Evolutionary conservation across 768 basidiomycete species (phyloP).

Genomic region (Cantharellus anzutake): DNA sequence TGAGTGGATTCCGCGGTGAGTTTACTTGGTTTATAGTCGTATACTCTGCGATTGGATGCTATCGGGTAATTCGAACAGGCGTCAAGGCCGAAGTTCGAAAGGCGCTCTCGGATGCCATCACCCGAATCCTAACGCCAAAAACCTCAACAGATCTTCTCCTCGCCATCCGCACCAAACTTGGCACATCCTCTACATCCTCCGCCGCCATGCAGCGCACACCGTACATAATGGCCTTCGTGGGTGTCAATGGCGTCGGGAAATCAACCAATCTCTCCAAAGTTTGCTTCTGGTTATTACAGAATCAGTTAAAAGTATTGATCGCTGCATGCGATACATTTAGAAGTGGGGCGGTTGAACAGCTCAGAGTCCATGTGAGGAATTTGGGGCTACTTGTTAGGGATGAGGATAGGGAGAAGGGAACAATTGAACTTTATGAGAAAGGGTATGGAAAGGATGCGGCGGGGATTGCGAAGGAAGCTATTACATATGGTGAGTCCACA

Average conservation of each 20-base stretch:
- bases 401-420: constrained; percentile 34
- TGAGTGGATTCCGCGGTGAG: constrained; percentile 78
- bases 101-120: constrained; percentile 73
- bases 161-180: constrained; percentile 77
- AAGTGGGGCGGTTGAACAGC: constrained; percentile 94
- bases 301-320: constrained; percentile 79
- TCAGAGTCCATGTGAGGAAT: constrained; percentile 91
- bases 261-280: constrained; percentile 97
- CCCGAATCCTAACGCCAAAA: constrained; percentile 87
- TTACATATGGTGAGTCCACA: constrained; percentile 49
- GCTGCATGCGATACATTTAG: constrained; percentile 98
- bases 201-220: constrained; percentile 41
- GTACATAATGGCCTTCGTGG: constrained; percentile 90
- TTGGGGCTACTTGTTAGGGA: constrained; percentile 58
- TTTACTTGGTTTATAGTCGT: constrained; percentile 1
- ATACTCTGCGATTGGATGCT: background rate
- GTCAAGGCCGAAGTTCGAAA: constrained; percentile 66
- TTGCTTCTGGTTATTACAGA: constrained; percentile 98
- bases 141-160: constrained; percentile 91
- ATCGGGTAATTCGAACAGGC: constrained; percentile 24
- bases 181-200: constrained; percentile 49
- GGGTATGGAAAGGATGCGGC: constrained; percentile 99
- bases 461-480: constrained; percentile 90
- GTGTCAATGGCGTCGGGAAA: constrained; percentile 98
- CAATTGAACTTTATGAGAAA: constrained; percentile 85